Percentiles rank a stretch among this genome's conserved stretches.
Conservation (phyloP, 352 stramenopile genomes). For the Globisporangium rhizosaccharum region DNA sequence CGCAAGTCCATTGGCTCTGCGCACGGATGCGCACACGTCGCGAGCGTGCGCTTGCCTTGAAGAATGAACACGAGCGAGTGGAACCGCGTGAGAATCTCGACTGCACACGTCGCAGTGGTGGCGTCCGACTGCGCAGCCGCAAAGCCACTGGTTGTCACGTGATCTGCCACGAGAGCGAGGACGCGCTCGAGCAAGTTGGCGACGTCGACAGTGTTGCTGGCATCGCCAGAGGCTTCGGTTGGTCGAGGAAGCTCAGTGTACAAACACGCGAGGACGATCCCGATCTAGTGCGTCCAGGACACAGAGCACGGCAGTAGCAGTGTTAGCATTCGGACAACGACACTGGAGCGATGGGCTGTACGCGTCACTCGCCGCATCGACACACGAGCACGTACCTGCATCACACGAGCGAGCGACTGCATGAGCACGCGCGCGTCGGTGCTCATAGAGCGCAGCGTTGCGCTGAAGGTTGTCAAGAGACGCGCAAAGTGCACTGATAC, state of each 20-base stretch:
- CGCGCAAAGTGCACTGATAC: conserved; percentile 25
- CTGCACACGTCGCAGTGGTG: conserved; percentile 21
- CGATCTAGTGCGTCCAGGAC: conserved; percentile 22
- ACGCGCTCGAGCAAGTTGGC: conserved; percentile 32
- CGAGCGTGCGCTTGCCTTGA: conserved; percentile 37
- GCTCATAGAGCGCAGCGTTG: conserved; percentile 23
- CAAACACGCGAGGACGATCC: conserved; percentile 30
- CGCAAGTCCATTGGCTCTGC: conserved; percentile 54
- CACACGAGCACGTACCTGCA: conserved; percentile 29
- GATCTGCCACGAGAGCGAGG: conserved; percentile 41
- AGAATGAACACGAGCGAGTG: conserved; percentile 65
- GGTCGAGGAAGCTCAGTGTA: conserved; percentile 18
- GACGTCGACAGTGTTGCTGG: conserved; percentile 7
- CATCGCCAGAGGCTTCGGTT: conserved; percentile 4
- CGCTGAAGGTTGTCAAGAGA: conserved; percentile 37
- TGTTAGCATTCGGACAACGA: not conserved
- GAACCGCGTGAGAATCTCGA: conserved; percentile 38
- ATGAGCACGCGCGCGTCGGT: conserved; percentile 23
- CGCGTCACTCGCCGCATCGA: not conserved
- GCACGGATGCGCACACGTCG: conserved; percentile 38
- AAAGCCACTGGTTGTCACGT: conserved; percentile 11
- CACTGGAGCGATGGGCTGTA: conserved; percentile 11
- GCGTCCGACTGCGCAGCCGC: conserved; percentile 3
- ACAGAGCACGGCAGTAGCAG: not conserved
- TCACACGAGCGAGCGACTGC: conserved; percentile 24